Base-by-base conservation (phyloP, 257 asterid species). In the Lycium barbarum region DNA sequence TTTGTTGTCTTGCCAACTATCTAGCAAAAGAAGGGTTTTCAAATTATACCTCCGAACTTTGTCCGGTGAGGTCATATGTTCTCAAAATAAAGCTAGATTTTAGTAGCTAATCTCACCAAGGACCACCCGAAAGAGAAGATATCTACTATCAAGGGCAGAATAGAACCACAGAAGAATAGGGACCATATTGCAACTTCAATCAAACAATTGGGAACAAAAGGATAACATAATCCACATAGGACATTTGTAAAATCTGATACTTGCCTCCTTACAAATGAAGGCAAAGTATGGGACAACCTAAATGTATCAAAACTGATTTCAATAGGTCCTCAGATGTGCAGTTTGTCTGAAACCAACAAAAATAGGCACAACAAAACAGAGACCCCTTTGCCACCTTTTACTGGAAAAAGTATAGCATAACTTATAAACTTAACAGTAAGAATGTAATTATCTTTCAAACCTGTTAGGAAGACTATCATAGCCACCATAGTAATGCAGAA, bases 401-500 rank as follows among this genome's bases (percentile, higher is more conserved):
- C 59, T n/a, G 43, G 72, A 38, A 84, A 33, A 53, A 59, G 15
- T 38, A 73, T 13, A 35, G 18, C 66, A 76, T 76, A 22, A 51
- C 47, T 61, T 76, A n/a, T 26, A 26, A 26, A 26, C 33, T 26
- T 26, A 26, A 26, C 63, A 14, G 58, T 68, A 81, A 70, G 72
- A 45, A 65, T 49, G 40, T 62, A 73, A 40, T 22, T 26, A 13
- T 9, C 68, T 59, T 82, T 66, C 84, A 61, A 78, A 95, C 99
- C 98, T 93, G 92, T 90, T 90, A 68, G 99, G 99, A 86, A 96
- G 95, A 84, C 86, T 88, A 84, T 91, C 97, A 87, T 79, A 91
- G 89, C 86, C 92, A 81, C 98, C 98, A 62, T 93, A 95, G 87
- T 95, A 93, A 89, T 93, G 97, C 84, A 96, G 89, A 87, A 96